Evolutionary conservation across 2,329 filamentous ascomycete species (phyloP).

Genomic region (Karstenula rhodostoma): DNA sequence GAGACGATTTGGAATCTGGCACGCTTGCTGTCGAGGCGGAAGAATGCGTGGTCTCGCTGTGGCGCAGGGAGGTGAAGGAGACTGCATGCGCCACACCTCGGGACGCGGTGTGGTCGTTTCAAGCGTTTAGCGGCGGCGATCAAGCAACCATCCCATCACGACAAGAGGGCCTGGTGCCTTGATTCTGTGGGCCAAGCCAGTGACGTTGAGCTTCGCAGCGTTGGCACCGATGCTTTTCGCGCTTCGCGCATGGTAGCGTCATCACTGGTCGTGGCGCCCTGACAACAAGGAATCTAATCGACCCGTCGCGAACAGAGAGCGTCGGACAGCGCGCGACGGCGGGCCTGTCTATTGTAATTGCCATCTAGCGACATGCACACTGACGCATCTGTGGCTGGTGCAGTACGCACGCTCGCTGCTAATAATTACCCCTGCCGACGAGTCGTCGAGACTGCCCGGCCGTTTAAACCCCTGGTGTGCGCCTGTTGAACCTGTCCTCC

Average conservation of each 20-base stretch:
- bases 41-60: background rate
- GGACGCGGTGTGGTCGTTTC: slow-evolving; percentile 16
- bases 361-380: slow-evolving; percentile 7
- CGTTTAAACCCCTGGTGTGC: slow-evolving; percentile 1
- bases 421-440: background rate
- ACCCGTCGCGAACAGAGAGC: background rate
- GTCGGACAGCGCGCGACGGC: background rate
- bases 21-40: background rate
- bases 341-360: background rate
- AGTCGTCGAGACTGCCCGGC: background rate
- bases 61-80: background rate
- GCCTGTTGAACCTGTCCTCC: slow-evolving; percentile 10
- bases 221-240: slow-evolving; percentile 11
- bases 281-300: slow-evolving; percentile 10
- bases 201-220: slow-evolving; percentile 8
- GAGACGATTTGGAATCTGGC: background rate
- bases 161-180: slow-evolving; percentile 11
- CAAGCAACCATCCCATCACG: slow-evolving; percentile 4
- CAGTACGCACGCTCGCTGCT: background rate
- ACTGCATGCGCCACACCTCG: background rate
- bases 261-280: slow-evolving; percentile 10
- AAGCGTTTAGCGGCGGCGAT: slow-evolving; percentile 21
- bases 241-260: slow-evolving; percentile 8
- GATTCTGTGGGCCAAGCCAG: slow-evolving; percentile 19
- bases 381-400: slow-evolving; percentile 15